Percentiles rank a stretch among this genome's conserved stretches.
These are phyloP conservation scores for Tieghemiomyces parasiticus DNA, from an alignment of 192 early-diverging fungal genomes.

Conservation along the genomic window DNA sequence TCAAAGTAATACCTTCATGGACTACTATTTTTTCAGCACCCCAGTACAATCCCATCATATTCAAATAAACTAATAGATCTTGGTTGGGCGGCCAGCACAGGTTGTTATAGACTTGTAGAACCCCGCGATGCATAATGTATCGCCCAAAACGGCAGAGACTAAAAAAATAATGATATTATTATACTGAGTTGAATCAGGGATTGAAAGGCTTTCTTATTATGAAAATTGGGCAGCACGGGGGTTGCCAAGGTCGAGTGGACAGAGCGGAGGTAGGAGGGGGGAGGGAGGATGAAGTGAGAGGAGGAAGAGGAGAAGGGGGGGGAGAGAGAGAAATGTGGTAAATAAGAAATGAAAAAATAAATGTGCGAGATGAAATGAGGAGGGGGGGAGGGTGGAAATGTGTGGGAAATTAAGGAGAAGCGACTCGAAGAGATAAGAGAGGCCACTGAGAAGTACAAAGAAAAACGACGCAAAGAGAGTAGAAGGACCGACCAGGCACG, in stretches of 20 bases:
- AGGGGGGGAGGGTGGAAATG: conserved; percentile 6
- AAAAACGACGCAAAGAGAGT: background rate
- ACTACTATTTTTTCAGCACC: no score
- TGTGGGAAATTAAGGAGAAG: conserved; percentile 1
- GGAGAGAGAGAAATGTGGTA: conserved; percentile 2
- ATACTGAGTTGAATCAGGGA: background rate
- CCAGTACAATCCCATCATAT: no score
- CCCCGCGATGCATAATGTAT: background rate
- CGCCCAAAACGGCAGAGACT: background rate
- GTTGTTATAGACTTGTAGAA: background rate
- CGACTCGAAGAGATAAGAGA: conserved; percentile 2
- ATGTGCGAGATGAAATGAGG: conserved; percentile 10
- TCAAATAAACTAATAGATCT: no score
- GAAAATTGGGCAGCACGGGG: no score
- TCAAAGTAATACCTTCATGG: no score
- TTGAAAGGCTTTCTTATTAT: background rate
- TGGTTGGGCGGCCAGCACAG: no score
- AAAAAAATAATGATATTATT: background rate
- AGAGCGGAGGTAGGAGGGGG: no score
- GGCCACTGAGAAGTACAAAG: background rate
- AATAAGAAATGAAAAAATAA: background rate
- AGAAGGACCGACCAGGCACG: conserved; percentile 1
- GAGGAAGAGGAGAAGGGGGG: conserved; percentile 4
- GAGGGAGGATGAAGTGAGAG: conserved; percentile 9
- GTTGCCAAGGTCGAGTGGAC: no score